Conservation (phyloP, 1,139 yeast species). For the Kurtzmaniella quercitrusa region DNA sequence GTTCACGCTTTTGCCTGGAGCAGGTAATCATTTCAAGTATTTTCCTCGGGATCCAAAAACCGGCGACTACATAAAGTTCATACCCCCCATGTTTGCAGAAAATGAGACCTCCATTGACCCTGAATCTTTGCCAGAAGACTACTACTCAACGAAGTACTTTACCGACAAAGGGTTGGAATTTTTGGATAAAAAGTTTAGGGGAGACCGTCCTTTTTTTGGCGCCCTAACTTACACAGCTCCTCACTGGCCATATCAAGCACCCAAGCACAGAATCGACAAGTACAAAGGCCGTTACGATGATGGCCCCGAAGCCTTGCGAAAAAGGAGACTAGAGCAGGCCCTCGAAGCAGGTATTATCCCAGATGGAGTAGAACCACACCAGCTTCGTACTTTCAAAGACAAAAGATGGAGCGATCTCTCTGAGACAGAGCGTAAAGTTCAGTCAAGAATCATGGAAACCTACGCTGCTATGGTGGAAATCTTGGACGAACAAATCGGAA, state of each 20-base stretch:
- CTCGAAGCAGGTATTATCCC: conserved; percentile 41
- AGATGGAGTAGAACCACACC: conserved; percentile 41
- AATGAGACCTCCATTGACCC: conserved; percentile 33
- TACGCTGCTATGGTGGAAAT: conserved; percentile 62
- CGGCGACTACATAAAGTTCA: conserved; percentile 20
- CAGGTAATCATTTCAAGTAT: conserved; percentile 53
- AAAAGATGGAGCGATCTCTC: conserved; percentile 40
- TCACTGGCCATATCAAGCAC: conserved; percentile 62
- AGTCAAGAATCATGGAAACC: conserved; percentile 47
- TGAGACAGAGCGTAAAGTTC: conserved; percentile 27
- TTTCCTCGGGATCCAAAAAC: conserved; percentile 31
- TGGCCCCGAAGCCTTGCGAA: conserved; percentile 45
- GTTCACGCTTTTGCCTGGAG: conserved; percentile 52
- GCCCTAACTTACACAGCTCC: conserved; percentile 55
- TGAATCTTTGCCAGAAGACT: conserved; percentile 40
- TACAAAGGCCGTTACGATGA: conserved; percentile 46
- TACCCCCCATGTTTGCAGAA: conserved; percentile 33
- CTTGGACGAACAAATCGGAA: conserved; percentile 46
- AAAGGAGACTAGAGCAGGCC: conserved; percentile 34
- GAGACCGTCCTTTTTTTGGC: conserved; percentile 49
- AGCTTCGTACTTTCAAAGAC: conserved; percentile 34
- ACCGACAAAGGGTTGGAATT: conserved; percentile 41
- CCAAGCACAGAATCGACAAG: conserved; percentile 39
- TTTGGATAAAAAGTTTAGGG: conserved; percentile 22
- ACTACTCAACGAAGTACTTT: conserved; percentile 42